phyloP scores from a whole-genome alignment of 805 yeast genomes.

The Yarrowia sp. region DNA sequence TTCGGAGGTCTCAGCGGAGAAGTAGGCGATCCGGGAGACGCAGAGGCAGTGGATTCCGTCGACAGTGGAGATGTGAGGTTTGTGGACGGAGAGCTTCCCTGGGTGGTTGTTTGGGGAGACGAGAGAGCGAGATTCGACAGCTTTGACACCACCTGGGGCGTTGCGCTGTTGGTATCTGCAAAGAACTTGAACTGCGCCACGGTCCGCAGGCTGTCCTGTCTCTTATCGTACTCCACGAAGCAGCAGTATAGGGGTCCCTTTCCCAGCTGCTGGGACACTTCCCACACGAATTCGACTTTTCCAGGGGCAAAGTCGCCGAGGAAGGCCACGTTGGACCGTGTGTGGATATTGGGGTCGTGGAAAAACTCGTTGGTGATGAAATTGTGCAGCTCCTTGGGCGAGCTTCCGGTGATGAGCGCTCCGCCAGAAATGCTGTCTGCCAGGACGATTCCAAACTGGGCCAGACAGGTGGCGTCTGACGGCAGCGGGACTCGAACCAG shows the following conservation, averaged over 20 bases:
- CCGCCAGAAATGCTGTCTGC: constrained; percentile 44
- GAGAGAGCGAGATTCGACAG: constrained; percentile 1
- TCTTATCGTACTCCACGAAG: constrained; percentile 53
- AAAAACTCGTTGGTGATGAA: constrained; percentile 50
- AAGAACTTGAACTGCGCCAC: constrained; percentile 49
- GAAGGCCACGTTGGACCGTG: constrained; percentile 50
- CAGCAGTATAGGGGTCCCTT: constrained; percentile 50
- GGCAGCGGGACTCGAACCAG: constrained; percentile 44
- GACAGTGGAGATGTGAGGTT: constrained; percentile 2
- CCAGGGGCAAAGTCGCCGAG: constrained; percentile 48
- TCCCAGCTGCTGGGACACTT: constrained; percentile 42
- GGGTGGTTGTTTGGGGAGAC: background rate
- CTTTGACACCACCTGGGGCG: background rate
- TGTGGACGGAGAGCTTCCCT: constrained; percentile 1
- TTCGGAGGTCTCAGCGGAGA: constrained; percentile 16
- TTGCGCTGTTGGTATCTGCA: background rate
- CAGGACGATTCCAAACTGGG: constrained; percentile 41
- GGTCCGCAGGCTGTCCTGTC: constrained; percentile 48
- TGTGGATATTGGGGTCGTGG: constrained; percentile 51
- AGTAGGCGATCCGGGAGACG: constrained; percentile 18
- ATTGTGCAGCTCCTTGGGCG: constrained; percentile 46
- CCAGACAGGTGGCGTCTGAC: constrained; percentile 38
- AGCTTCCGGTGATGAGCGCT: constrained; percentile 48
- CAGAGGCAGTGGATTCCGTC: background rate
- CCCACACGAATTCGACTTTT: constrained; percentile 49